Conservation (phyloP, 192 early-diverging fungal genomes). For the Gaertneriomyces semiglobifer region DNA sequence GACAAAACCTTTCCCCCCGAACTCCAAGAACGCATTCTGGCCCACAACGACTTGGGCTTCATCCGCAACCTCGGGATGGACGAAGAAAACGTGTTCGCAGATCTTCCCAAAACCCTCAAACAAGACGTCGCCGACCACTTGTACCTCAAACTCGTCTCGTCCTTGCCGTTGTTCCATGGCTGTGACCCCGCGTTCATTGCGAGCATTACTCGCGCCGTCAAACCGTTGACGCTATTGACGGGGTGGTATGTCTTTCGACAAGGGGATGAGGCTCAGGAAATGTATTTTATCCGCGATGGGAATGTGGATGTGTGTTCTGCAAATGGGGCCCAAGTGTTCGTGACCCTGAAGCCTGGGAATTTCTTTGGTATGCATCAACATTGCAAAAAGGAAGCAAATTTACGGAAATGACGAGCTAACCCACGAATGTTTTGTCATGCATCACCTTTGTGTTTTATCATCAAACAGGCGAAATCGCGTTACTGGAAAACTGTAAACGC, state of each 20-base stretch:
- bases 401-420: too few relatives aligned
- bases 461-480: too few relatives aligned
- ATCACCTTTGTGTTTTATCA: too few relatives aligned
- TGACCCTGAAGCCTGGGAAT: too few relatives aligned
- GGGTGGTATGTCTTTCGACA: neutral
- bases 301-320: too few relatives aligned
- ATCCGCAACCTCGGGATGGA: slow-evolving; percentile 24
- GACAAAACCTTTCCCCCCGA: slow-evolving; percentile 12
- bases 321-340: too few relatives aligned
- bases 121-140: slow-evolving; percentile 22
- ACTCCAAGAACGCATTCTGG: slow-evolving; percentile 20
- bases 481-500: too few relatives aligned
- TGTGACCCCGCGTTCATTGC: slow-evolving; percentile 10
- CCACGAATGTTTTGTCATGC: too few relatives aligned
- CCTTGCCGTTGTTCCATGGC: slow-evolving; percentile 22
- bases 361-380: too few relatives aligned
- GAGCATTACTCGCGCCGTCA: slow-evolving; percentile 11
- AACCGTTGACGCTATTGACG: slow-evolving; percentile 9
- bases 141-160: slow-evolving; percentile 27
- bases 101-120: slow-evolving; percentile 13
- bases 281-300: too few relatives aligned
- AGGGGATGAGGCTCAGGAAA: too few relatives aligned
- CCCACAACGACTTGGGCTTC: slow-evolving; percentile 17
- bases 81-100: slow-evolving; percentile 22
- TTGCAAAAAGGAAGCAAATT: too few relatives aligned